A percentile compares a stretch with the other conserved stretches of the same genome.
phyloP scores from a whole-genome alignment of 2,329 filamentous ascomycete species.

The Penicillium sp. region DNA sequence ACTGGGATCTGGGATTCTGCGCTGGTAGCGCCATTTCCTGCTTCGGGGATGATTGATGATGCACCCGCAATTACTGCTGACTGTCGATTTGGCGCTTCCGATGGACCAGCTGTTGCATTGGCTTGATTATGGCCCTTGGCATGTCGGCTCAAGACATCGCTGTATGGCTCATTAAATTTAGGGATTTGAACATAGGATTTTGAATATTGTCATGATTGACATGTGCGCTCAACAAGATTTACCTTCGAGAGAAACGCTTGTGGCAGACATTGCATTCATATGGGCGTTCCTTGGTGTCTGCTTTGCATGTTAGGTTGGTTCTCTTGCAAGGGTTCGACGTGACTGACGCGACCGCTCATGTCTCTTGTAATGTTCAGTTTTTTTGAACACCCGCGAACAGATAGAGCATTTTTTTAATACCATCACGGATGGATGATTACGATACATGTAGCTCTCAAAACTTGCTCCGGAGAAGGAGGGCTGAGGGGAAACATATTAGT shows the following conservation, averaged over 20 bases:
- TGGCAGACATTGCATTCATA: slow-evolving; percentile 54
- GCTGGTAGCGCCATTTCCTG: slow-evolving; percentile 10
- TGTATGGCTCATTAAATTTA: slow-evolving; percentile 22
- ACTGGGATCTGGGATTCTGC: slow-evolving; percentile 15
- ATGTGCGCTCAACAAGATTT: slow-evolving; percentile 7
- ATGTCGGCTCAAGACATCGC: slow-evolving; percentile 51
- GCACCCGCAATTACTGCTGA: slow-evolving; percentile 15
- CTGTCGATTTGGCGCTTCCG: slow-evolving; percentile 30
- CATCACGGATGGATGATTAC: slow-evolving; percentile 27
- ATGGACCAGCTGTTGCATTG: slow-evolving; percentile 6
- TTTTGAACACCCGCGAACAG: slow-evolving; percentile 55
- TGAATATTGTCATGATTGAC: not conserved
- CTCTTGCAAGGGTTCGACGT: not conserved
- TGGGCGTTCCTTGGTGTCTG: slow-evolving; percentile 55
- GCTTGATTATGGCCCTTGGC: slow-evolving; percentile 48
- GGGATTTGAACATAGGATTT: not conserved
- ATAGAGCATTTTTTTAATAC: slow-evolving; percentile 44
- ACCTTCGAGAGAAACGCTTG: slow-evolving; percentile 56
- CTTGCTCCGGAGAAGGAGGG: not conserved
- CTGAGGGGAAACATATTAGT: not conserved
- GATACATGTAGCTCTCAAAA: not conserved
- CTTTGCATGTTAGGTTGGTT: slow-evolving; percentile 6
- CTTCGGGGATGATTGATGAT: slow-evolving; percentile 8
- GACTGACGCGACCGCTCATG: slow-evolving; percentile 55
- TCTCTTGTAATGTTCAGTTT: slow-evolving; percentile 55